Base-by-base conservation (phyloP, 1,139 yeast genomes). In the Taphrina confusa region DNA sequence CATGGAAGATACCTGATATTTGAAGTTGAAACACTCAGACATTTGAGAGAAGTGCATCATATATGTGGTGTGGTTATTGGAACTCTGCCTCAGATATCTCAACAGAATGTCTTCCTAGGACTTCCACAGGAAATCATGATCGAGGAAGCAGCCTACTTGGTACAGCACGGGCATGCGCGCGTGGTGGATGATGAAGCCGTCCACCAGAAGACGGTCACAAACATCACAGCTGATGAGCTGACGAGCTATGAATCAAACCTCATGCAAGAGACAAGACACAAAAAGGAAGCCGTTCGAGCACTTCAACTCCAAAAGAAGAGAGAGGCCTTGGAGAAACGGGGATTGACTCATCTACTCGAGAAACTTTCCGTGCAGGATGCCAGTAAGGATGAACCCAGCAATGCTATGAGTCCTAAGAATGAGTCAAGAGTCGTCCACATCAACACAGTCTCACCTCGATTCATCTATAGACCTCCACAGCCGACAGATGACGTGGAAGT, bases 81-180 rank as follows among this genome's bases (percentile, higher is more conserved):
- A 0, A 85, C 96, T 0, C 73, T 92, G 37, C 87, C 96, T 0
- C 79, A 82, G 51, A 90, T 91, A 20, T 95, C 97, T 1, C 98
- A 92, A 71, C 98, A 92, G 68, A 91, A 89, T 69, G 77, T 85
- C 40, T 86, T 91, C 68, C 76, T 88, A 57, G 95, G 96, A 0
- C 74, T 91, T 2, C 98, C 98, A 0, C 73, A 91, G 57, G 82
- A 83, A 67, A 75, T 92, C 49, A 80, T 82, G 74, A 72, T 81
- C 0, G 95, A 87, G 72, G 97, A 92, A 67, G 81, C 84, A 0
- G 64, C 83, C 11, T 87, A 88, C 82, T 74, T 89, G 39, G 75
- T 85, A 2, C 75, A 76, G 9, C 70, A 75, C 1, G 76, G 75
- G 5, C 42, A 34, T 2, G 74, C 71, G 4, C 66, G 66, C 34